Base-by-base conservation (phyloP, 768 basidiomycete genomes). In the Psilocybe tampanensis region DNA sequence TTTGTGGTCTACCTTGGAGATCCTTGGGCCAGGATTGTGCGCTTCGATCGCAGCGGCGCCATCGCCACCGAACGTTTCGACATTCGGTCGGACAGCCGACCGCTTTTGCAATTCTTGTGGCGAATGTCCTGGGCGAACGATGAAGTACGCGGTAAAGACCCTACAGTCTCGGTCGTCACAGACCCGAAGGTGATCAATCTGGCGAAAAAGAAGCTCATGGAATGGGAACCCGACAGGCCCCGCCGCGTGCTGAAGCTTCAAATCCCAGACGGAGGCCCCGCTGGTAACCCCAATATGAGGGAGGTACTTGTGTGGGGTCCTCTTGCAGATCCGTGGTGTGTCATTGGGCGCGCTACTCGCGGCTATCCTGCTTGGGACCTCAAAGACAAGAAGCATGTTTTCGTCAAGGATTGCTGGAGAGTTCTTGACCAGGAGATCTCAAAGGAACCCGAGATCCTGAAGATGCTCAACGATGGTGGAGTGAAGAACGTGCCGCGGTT, bases 361-460 rank as follows among this genome's bases (percentile, higher is more conserved):
- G 59, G 56, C 5, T 66, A 50, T 21, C 47, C 53, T 1, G 66
- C 54, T 11, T 61, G 52, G 4, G 58, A 65, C 41, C 23, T 48
- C 8, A 34, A 11, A 22, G 21, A 29, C 17, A 54, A 50, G 3
- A 36, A 52, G 41, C 42, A 67, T 11, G 65, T 65, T 4, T 71
- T 70, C 52, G 44, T 73, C 18, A 73, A 70, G 59, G 73, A 74
- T 48, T 55, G 44, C 21, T 74, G 73, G 73, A 49, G 69, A 22
- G 19, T 43, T 1, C 29, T 36, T 36, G 36, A 26, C 18, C 24
- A 22, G 1, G 61, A 55, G 12, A 47, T 56, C 23, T 33, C 54
- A 32, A 53, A 63, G 8, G 73, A 72, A 52, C 52, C 49, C 11
- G 62, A 62, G 5, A 62, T 67, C 19, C 60, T 70, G 18, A 33